Percentiles rank a stretch among this genome's conserved stretches.
phyloP scores from a whole-genome alignment of 202 grass and related monocot genomes.

The Hordeum pubiflorum region DNA sequence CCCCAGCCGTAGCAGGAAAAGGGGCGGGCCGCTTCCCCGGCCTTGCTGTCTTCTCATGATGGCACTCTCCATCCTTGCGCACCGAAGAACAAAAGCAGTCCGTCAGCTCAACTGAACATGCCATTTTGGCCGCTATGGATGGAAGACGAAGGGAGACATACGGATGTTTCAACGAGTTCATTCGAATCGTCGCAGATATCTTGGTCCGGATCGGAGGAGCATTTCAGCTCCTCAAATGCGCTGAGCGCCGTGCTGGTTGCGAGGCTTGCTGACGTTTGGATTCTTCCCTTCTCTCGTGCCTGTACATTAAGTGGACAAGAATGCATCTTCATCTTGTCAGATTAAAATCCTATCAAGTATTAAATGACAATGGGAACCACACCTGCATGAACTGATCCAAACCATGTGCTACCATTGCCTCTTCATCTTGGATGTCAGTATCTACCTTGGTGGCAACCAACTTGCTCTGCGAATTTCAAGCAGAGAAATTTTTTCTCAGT shows the following conservation, averaged over 20 bases:
- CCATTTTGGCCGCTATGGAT: not conserved
- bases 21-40: constrained; percentile 36
- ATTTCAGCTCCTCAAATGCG: constrained; percentile 20
- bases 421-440: constrained; percentile 16
- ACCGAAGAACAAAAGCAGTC: not conserved
- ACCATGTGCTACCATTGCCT: constrained; percentile 7
- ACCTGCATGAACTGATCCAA: constrained; percentile 34
- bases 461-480: constrained; percentile 29
- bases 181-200: constrained; percentile 13
- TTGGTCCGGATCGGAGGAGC: constrained; percentile 28
- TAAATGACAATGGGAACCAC: not conserved
- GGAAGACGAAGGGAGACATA: not conserved
- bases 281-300: constrained; percentile 10
- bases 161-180: constrained; percentile 34
- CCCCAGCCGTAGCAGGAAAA: not conserved
- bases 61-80: constrained; percentile 20
- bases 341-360: not conserved
- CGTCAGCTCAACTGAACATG: not conserved
- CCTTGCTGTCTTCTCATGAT: not conserved
- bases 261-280: not conserved
- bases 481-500: not conserved
- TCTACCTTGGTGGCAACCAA: constrained; percentile 1
- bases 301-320: not conserved
- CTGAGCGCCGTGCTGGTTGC: not conserved
- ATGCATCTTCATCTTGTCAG: not conserved